These are phyloP conservation scores for Suhomyces panamericanus DNA, from an alignment of 1,139 yeast species.

Conservation along the genomic window DNA sequence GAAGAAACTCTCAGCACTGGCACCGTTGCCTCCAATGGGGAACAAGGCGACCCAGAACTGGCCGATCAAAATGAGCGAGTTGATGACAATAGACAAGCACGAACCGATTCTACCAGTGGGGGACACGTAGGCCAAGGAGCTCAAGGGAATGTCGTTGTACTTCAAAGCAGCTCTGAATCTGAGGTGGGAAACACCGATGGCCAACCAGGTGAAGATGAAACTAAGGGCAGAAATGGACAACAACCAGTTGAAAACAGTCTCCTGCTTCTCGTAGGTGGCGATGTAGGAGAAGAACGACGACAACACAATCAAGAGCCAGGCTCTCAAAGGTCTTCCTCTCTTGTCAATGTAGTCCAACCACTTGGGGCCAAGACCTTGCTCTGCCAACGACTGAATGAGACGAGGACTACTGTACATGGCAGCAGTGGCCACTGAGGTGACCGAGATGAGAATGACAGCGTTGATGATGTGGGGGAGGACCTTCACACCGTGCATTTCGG, in stretches of 20 bases:
- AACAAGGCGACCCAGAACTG: slow-evolving; percentile 30
- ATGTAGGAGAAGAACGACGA: slow-evolving; percentile 25
- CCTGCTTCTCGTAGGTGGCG: slow-evolving; percentile 25
- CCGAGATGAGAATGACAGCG: slow-evolving; percentile 28
- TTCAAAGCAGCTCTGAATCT: slow-evolving; percentile 28
- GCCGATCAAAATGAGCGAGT: slow-evolving; percentile 23
- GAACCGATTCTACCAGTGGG: slow-evolving; percentile 27
- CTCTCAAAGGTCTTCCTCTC: slow-evolving; percentile 26
- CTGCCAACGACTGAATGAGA: slow-evolving; percentile 26
- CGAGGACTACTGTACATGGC: slow-evolving; percentile 30
- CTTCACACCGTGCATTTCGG: slow-evolving; percentile 24
- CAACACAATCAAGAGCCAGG: slow-evolving; percentile 23
- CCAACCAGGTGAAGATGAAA: slow-evolving; percentile 26
- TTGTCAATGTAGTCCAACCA: slow-evolving; percentile 26
- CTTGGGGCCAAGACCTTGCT: slow-evolving; percentile 27
- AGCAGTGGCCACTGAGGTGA: slow-evolving; percentile 30
- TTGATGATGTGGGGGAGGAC: slow-evolving; percentile 28
- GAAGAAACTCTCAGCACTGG: slow-evolving; percentile 25
- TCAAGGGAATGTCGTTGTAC: slow-evolving; percentile 21
- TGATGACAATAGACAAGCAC: slow-evolving; percentile 23
- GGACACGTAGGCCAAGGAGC: slow-evolving; percentile 24
- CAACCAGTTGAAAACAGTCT: slow-evolving; percentile 28
- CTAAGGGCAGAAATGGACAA: slow-evolving; percentile 28
- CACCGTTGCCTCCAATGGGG: slow-evolving; percentile 24
- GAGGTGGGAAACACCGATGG: slow-evolving; percentile 25